phyloP scores from a whole-genome alignment of 129 eudicot species.

The Heracleum sosnowskyi region DNA sequence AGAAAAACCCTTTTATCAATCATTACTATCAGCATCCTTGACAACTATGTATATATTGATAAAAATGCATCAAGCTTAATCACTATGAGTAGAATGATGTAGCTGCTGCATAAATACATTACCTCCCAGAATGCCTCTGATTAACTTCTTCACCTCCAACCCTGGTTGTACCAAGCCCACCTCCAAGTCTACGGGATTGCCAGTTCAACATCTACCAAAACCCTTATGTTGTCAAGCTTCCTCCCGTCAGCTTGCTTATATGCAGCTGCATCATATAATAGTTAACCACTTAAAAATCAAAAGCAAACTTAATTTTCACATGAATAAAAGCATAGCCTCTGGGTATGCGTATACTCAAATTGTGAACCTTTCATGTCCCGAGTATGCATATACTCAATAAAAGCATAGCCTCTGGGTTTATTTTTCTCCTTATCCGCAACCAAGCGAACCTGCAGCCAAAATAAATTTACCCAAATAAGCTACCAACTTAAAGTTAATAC shows the following conservation, averaged over 20 bases:
- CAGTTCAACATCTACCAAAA: conserved; percentile 97
- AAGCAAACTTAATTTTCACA: background rate
- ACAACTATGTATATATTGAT: background rate
- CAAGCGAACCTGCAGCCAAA: conserved; percentile 73
- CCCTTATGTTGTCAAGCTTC: conserved; percentile 90
- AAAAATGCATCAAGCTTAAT: background rate
- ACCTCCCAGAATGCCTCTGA: conserved; percentile 72
- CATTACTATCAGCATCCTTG: background rate
- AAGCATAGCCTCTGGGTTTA: conserved; percentile 92
- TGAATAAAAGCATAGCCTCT: too few species aligned
- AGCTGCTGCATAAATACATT: conserved; percentile 6
- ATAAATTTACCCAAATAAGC: background rate
- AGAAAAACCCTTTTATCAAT: background rate
- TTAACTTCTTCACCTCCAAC: conserved; percentile 83
- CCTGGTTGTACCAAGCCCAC: conserved; percentile 94
- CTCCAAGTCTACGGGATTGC: conserved; percentile 96
- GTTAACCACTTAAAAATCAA: conserved; percentile 11
- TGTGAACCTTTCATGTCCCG: conserved; percentile 93
- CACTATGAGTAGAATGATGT: background rate
- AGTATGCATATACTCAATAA: conserved; percentile 83
- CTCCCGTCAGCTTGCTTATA: conserved; percentile 96
- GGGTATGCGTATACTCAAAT: too few species aligned
- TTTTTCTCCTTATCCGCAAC: conserved; percentile 64
- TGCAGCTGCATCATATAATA: conserved; percentile 55
- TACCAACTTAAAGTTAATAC: background rate